Base-by-base conservation (phyloP, 2,329 filamentous ascomycete species). In the Nothopassalora personata region DNA sequence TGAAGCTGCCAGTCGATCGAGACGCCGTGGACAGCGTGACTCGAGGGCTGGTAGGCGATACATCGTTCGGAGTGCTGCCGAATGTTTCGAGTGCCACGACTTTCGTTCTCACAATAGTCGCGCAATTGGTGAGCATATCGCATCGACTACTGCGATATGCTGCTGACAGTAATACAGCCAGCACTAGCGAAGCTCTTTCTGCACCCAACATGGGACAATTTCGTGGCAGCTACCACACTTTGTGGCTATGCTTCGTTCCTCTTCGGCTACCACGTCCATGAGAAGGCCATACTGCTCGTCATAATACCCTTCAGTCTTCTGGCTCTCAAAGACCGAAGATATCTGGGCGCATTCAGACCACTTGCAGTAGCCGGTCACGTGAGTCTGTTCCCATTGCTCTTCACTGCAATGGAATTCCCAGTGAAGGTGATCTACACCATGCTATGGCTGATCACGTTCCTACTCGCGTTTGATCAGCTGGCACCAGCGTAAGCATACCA, bases 191-290 rank as follows among this genome's bases (percentile, higher is more conserved):
- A 91, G 74, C 84, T 97, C 43, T 96, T 96, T 77, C 71, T 84
- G 49, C 80, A 83, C 53, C 91, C 91, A 1, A 90, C 85, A 0
- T 96, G 91, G 90, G 89, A 96, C 62, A 88, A 84, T 57, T 97
- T 99, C 71, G 83, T 97, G 46, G 91, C 91, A 3, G 88, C 91
- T 0, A 83, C 96, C 48, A 97, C 93, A 0, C 84, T 97, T 15
- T 97, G 94, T 70, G 94, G 90, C 59, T 99, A 97, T 71, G 89
- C 93, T 0, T 97, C 93, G 0, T 99, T 99, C 77, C 81, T 99
- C 9, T 97, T 97, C 68, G 93, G 94, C 58, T 99, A 93, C 91
- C 94, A 99, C 71, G 94, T 99, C 8, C 94, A 99, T 69, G 94
- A 99, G 72, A 99, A 99, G 75, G 94, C 94, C 1, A 89, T 99